Evolutionary conservation across 768 basidiomycete genomes (phyloP), one percentile per base, ranked within the genome.

Genomic region (Galerina marginata): DNA sequence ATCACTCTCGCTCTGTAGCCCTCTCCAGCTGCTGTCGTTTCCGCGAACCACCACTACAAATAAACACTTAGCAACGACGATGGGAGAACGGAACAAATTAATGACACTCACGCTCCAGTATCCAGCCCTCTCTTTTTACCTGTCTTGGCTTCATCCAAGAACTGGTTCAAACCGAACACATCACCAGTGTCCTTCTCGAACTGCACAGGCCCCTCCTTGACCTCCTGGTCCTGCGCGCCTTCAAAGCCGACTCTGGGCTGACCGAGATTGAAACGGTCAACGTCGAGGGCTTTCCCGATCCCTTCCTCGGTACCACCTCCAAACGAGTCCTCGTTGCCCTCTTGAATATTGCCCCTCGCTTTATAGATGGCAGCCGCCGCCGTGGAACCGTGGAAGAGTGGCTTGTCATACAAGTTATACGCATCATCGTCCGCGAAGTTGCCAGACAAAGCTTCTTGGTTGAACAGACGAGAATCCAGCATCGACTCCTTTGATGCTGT

Each of bases 331-430:
- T 98, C 94, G 70, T 92, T 92, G 33, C 89, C 92, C 63, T 92
- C 89, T 5, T 82, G 71, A 59, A 94, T 92, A 65, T 93, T 91
- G 0, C 96, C 95, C 26, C 90, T 84, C 4, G 96, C 93, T 75
- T 96, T 96, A 83, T 99, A 99, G 66, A 99, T 99, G n/a, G 97
- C 97, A n/a, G 96, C 95, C 0, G 93, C 95, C 15, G 96, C 96
- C 4, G 91, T 89, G 2, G 96, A 96, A 1, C 97, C 96, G 67
- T 95, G 91, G 86, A 99, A 99, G 51, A 99, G 80, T 3, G 96
- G 95, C 51, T 87, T 86, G 73, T 99, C 97, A 76, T 98, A 99
- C 26, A 99, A 76, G 67, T 89, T 92, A 77, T 99, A 99, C n/a
- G 86, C 82, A 54, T 99, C 97, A 37, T 96, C 94, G 65, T 93